phyloP scores from a whole-genome alignment of 257 asterid genomes.

The Capsicum baccatum region DNA sequence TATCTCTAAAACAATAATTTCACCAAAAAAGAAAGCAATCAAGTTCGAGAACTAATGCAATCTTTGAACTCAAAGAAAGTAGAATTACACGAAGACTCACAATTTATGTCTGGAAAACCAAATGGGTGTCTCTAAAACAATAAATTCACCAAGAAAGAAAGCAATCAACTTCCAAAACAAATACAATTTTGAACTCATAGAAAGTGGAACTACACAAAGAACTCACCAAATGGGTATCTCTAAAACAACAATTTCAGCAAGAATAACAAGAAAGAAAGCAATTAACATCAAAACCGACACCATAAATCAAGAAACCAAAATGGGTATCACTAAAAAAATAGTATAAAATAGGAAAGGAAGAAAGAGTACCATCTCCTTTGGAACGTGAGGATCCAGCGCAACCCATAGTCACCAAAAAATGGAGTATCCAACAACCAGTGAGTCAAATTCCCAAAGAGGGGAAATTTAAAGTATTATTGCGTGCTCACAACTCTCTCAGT shows the following conservation, averaged over 20 bases:
- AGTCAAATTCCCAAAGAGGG: neutral
- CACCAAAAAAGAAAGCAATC: neutral
- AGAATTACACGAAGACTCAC: no score
- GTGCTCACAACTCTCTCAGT: constrained; percentile 24
- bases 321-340: neutral
- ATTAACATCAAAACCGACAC: neutral
- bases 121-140: neutral
- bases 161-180: neutral
- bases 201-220: neutral
- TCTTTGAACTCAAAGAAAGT: no score
- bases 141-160: neutral
- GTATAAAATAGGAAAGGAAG: neutral
- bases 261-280: neutral
- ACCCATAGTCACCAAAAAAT: constrained; percentile 12
- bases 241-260: neutral
- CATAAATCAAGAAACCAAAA: neutral
- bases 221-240: neutral
- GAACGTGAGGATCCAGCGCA: constrained; percentile 35
- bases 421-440: neutral
- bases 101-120: no score
- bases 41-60: neutral
- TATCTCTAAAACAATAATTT: neutral
- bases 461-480: neutral
- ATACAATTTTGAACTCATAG: constrained; percentile 9
- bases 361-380: constrained; percentile 35